Conservation (phyloP, 345 rosid species). For the Pseudoturritis turrita region DNA sequence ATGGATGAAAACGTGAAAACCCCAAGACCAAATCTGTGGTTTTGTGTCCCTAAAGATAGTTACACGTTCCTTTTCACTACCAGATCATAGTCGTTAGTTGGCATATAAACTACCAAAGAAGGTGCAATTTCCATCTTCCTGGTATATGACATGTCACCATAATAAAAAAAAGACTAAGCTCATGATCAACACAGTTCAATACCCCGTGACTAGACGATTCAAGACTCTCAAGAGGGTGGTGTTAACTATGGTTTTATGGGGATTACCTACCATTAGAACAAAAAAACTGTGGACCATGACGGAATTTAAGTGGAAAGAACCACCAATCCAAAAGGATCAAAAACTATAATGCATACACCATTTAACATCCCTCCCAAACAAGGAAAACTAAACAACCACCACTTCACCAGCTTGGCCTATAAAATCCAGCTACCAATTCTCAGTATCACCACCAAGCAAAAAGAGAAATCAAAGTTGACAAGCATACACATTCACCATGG, state of each 20-base stretch:
- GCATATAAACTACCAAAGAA: too few species aligned
- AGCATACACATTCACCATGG: neutral
- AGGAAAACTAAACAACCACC: neutral
- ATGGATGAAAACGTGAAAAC: too few species aligned
- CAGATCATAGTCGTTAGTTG: too few species aligned
- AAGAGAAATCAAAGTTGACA: neutral
- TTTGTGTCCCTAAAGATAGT: too few species aligned
- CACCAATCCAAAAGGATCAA: neutral
- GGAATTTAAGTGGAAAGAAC: neutral
- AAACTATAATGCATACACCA: neutral
- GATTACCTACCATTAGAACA: neutral
- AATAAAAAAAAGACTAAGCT: too few species aligned
- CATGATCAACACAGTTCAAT: too few species aligned
- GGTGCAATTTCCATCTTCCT: neutral
- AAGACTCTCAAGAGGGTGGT: neutral
- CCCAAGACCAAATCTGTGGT: too few species aligned
- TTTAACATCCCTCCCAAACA: neutral
- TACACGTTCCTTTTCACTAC: too few species aligned
- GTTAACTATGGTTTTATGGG: neutral
- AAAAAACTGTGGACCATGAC: neutral
- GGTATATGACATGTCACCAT: neutral
- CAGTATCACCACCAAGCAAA: neutral
- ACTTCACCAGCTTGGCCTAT: conserved; percentile 12
- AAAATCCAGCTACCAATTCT: neutral
- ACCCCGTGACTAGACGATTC: neutral